These are phyloP conservation scores for Crithidia sp. DNA, from an alignment of 208 protist species.

Conservation along the genomic window DNA sequence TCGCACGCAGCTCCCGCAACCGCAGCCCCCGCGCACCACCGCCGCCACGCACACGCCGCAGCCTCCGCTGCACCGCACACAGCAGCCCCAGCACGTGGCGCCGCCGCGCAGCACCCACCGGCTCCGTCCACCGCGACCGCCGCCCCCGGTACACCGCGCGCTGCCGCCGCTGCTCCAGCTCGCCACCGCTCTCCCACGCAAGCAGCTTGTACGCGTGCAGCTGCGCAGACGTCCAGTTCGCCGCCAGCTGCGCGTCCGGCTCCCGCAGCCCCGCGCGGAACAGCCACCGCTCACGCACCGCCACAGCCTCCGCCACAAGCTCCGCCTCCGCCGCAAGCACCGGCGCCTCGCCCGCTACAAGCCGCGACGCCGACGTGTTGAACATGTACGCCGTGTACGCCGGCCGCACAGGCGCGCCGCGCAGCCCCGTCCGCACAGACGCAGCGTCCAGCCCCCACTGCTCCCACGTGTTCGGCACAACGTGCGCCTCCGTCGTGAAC, in stretches of 20 bases:
- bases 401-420: background rate
- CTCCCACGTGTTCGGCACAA: conserved; percentile 47
- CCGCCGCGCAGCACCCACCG: background rate
- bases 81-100: background rate
- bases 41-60: background rate
- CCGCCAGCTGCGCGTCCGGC: no score
- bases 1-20: background rate
- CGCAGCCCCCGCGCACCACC: background rate
- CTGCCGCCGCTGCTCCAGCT: no score
- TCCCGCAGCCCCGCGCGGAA: background rate
- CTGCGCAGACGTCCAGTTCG: no score
- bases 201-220: no score
- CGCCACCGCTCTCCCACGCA: no score
- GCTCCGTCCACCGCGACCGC: background rate
- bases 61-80: background rate
- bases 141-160: no score
- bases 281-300: background rate
- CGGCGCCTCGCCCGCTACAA: background rate
- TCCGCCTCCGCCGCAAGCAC: background rate
- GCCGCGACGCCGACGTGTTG: background rate
- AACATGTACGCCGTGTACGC: background rate
- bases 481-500: conserved; percentile 61
- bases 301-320: background rate
- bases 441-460: conserved; percentile 32
- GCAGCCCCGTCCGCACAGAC: background rate